Percentiles rank a stretch among this genome's conserved stretches.
Evolutionary conservation across 345 rosid species (phyloP).

Genomic region (Eucalyptus cladocalyx): DNA sequence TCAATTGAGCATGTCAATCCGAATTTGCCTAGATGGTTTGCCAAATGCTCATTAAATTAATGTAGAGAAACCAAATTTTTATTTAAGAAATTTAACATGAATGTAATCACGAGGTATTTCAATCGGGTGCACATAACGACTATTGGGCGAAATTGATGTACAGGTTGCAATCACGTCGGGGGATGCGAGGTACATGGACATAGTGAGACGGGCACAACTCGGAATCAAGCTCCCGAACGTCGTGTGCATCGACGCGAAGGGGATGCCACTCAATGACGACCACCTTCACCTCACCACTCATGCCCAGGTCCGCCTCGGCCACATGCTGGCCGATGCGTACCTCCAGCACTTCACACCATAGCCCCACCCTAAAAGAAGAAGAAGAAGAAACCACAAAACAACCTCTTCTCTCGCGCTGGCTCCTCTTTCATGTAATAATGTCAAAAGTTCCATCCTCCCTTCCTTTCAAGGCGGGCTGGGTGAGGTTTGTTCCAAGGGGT

Average conservation of each 20-base stretch:
- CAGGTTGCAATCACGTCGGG: constrained; percentile 86
- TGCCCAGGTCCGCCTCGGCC: constrained; percentile 64
- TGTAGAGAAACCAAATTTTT: too few species aligned
- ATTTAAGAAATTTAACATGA: too few species aligned
- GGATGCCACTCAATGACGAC: constrained; percentile 53
- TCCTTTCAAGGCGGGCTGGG: background rate
- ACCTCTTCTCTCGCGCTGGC: too few species aligned
- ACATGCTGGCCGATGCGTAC: constrained; percentile 60
- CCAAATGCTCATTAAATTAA: too few species aligned
- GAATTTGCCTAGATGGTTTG: too few species aligned
- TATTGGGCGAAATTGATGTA: background rate
- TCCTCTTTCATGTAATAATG: too few species aligned
- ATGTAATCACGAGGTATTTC: rapidly evolving
- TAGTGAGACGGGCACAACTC: constrained; percentile 66
- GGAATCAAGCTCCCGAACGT: constrained; percentile 42
- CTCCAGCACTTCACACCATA: constrained; percentile 11
- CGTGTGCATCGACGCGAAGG: constrained; percentile 69
- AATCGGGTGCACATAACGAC: background rate
- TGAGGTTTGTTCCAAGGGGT: background rate
- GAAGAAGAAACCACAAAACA: too few species aligned
- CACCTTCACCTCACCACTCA: constrained; percentile 67
- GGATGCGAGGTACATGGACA: constrained; percentile 39
- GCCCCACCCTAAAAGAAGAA: background rate
- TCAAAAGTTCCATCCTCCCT: background rate
- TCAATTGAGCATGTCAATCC: background rate